Evolutionary conservation across 2,329 filamentous ascomycete genomes (phyloP).

Genomic region (Xylariaceae sp.): DNA sequence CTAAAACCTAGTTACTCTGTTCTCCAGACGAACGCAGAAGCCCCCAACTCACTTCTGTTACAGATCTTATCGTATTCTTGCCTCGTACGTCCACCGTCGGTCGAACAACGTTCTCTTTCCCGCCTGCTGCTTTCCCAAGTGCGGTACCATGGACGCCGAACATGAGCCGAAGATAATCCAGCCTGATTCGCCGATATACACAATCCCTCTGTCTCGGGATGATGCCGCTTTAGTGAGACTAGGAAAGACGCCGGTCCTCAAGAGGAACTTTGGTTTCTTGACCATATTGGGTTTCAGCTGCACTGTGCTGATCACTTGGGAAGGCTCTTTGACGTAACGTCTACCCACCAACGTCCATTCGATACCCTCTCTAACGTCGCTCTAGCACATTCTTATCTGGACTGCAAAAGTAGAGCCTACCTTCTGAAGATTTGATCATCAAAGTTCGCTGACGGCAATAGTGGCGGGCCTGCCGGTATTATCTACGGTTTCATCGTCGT

Average conservation of each 20-base stretch:
- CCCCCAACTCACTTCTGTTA: no score
- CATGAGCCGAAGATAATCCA: not conserved
- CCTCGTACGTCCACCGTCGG: no score
- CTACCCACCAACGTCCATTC: no score
- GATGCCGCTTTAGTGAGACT: slow-evolving; percentile 9
- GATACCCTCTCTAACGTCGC: not conserved
- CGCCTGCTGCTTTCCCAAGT: slow-evolving; percentile 7
- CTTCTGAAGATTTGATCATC: slow-evolving; percentile 4
- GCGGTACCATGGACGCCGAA: slow-evolving; percentile 2
- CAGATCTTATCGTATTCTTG: no score
- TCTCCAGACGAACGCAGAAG: no score
- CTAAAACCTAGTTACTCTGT: no score
- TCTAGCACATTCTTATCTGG: not conserved
- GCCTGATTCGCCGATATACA: slow-evolving; percentile 4
- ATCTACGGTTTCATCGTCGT: slow-evolving; percentile 14
- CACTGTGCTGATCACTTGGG: slow-evolving; percentile 16
- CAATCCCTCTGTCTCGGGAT: no score
- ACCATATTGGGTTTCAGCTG: slow-evolving; percentile 17
- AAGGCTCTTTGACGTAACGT: slow-evolving; percentile 13
- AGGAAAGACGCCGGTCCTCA: slow-evolving; percentile 16
- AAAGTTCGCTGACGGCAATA: slow-evolving; percentile 4
- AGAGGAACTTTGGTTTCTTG: slow-evolving; percentile 17
- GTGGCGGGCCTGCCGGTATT: slow-evolving; percentile 14
- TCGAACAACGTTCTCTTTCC: no score
- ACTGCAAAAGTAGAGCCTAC: not conserved